phyloP scores from a whole-genome alignment of 495 filamentous ascomycete genomes.

The Pyronema omphalodes region DNA sequence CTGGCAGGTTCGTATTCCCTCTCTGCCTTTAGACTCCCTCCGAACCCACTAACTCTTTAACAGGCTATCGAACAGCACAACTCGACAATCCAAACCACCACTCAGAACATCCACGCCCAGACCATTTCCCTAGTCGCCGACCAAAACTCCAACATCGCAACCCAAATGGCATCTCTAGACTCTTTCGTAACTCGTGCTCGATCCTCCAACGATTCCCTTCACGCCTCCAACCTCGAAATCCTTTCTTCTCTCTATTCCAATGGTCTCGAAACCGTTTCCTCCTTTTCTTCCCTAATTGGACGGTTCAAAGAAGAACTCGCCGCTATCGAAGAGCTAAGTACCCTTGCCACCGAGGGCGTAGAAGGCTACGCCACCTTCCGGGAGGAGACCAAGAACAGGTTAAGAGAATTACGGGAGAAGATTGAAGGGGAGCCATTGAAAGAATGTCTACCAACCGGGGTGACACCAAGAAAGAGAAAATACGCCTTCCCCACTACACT shows the following conservation, averaged over 20 bases:
- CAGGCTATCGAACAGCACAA: conserved; percentile 64
- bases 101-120: conserved; percentile 77
- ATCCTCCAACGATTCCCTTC: conserved; percentile 56
- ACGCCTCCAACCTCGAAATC: not conserved
- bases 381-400: conserved; percentile 43
- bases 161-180: conserved; percentile 74
- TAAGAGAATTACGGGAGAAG: conserved; percentile 45
- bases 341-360: conserved; percentile 33
- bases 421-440: conserved; percentile 42
- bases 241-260: not conserved
- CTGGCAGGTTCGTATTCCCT: conserved; percentile 46
- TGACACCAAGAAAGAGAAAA: conserved; percentile 57
- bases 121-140: conserved; percentile 77
- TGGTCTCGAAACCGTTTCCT: conserved; percentile 35
- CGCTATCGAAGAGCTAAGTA: conserved; percentile 3
- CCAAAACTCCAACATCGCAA: conserved; percentile 69
- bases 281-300: conserved; percentile 33
- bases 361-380: conserved; percentile 40
- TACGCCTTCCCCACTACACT: conserved; percentile 62
- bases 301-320: conserved; percentile 45
- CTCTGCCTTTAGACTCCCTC: not conserved
- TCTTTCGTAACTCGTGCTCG: conserved; percentile 74
- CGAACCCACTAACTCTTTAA: conserved; percentile 14
- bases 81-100: conserved; percentile 56
- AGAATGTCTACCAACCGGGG: conserved; percentile 68